Base-by-base conservation (phyloP, 2,329 filamentous ascomycete genomes). In the Calonectria hongkongensis region DNA sequence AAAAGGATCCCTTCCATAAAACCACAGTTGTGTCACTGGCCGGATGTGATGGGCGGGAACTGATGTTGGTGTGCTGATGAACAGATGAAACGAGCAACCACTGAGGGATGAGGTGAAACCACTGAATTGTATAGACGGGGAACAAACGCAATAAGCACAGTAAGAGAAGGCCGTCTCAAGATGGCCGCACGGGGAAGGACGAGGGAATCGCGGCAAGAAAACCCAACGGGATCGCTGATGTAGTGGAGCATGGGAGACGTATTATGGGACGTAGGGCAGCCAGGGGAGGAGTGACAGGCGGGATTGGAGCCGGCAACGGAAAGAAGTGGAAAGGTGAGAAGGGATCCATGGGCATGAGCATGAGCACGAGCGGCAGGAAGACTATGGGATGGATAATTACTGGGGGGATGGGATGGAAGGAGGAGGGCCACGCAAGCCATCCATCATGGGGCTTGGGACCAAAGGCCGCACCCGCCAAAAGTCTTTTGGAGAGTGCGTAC, bases 241-340 rank as follows among this genome's bases (percentile, higher is more conserved):
- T 56, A 62, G 77, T 76, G 78, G 78, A 78, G 75, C 75, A 78
- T 76, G 43, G 62, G 58, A 68, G 72, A 74, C 70, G 69, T 48
- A 51, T 60, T 66, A 27, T 43, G 66, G 43, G 45, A 54, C 45
- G 43, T 33, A 68, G 41, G 45, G 51, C 30, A 77, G 65, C 36
- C 45, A 66, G 66, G 47, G 25, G 66, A 69, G 41, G 71, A 75
- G 67, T 39, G 51, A 56, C 45, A 41, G 21, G 33, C 28, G 41
- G 62, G 60, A 68, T 65, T 58, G 28, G 27, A 50, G 56, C 21
- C 60, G 28, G 64, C 64, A 68, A 47, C 60, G 70, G 39, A 62
- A 65, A 58, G 48, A 51, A 48, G 33, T 36, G 33, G 45, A 28
- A 43, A 50, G 41, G 43, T 33, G 48, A 45, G 58, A 60, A 60